Percentiles rank a stretch among this genome's conserved stretches.
Evolutionary conservation across 2,329 filamentous ascomycete genomes (phyloP).

Genomic region (Tolypocladium tundrense): DNA sequence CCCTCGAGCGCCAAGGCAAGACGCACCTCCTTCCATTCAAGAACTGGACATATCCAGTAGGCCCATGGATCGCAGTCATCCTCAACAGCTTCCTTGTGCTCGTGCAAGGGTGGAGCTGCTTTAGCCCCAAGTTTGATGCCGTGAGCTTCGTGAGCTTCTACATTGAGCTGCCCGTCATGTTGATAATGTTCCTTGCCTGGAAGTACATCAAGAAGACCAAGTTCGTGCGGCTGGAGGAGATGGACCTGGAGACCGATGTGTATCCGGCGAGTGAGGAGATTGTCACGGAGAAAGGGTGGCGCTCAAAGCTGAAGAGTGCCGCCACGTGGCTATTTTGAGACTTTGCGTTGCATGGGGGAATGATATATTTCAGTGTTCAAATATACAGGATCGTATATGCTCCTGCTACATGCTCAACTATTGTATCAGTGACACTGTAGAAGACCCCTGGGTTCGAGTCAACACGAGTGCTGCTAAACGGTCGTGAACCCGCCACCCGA

Average conservation of each 20-base stretch:
- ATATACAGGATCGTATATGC: not conserved
- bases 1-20: constrained; percentile 45
- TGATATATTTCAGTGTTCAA: not conserved
- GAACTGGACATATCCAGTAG: constrained; percentile 57
- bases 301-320: constrained; percentile 19
- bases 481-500: no score
- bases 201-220: constrained; percentile 59
- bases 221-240: constrained; percentile 42
- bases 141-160: constrained; percentile 56
- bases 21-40: constrained; percentile 52
- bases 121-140: constrained; percentile 45
- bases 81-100: constrained; percentile 51
- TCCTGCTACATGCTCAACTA: no score
- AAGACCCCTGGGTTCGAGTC: no score
- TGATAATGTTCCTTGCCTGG: constrained; percentile 57
- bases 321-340: constrained; percentile 23
- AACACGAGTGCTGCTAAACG: no score
- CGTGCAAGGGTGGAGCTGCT: constrained; percentile 53
- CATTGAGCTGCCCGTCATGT: constrained; percentile 51
- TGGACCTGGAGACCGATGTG: constrained; percentile 54
- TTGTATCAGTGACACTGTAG: no score
- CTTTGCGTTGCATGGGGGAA: not conserved
- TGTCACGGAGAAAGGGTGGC: constrained; percentile 33
- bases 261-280: constrained; percentile 32
- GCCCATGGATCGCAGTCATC: constrained; percentile 44